Percentiles rank a stretch among this genome's conserved stretches.
Conservation (phyloP, 1,284 basidiomycete species). For the Sphaerobolus stellatus region DNA sequence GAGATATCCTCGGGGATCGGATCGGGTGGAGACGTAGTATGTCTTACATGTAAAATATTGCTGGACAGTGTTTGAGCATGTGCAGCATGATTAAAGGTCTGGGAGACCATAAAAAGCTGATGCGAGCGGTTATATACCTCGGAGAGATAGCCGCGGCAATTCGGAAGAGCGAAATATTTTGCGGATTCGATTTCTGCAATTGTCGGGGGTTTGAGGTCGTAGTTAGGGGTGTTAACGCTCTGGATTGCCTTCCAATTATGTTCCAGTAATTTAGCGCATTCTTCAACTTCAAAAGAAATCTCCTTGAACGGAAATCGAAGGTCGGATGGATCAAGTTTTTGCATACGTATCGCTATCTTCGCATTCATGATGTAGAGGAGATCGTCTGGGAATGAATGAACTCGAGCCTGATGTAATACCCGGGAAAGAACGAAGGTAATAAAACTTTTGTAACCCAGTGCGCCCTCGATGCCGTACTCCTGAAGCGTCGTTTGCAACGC, state of each 20-base stretch:
- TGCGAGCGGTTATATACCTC: neutral
- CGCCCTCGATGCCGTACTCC: constrained; percentile 11
- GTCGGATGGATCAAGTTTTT: constrained; percentile 34
- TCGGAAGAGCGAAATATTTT: constrained; percentile 28
- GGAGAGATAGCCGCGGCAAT: constrained; percentile 28
- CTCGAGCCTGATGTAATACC: constrained; percentile 26
- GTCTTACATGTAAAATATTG: too few relatives aligned
- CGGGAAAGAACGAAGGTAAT: constrained; percentile 40
- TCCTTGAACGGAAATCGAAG: constrained; percentile 18
- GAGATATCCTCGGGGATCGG: neutral
- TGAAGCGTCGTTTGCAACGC: constrained; percentile 42
- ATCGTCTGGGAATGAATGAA: constrained; percentile 30
- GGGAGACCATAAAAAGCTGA: too few relatives aligned
- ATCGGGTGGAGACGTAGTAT: neutral
- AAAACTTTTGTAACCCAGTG: constrained; percentile 46
- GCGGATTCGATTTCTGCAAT: constrained; percentile 28
- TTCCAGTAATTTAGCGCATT: constrained; percentile 22
- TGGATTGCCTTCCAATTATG: constrained; percentile 35
- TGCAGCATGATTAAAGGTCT: too few relatives aligned
- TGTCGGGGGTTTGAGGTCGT: constrained; percentile 27
- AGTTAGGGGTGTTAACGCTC: constrained; percentile 17
- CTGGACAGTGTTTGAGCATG: too few relatives aligned
- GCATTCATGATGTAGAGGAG: constrained; percentile 31
- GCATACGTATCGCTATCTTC: constrained; percentile 37
- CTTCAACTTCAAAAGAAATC: constrained; percentile 17